These are phyloP conservation scores for Curvularia spicifera DNA, from an alignment of 2,329 filamentous ascomycete genomes.

Conservation along the genomic window DNA sequence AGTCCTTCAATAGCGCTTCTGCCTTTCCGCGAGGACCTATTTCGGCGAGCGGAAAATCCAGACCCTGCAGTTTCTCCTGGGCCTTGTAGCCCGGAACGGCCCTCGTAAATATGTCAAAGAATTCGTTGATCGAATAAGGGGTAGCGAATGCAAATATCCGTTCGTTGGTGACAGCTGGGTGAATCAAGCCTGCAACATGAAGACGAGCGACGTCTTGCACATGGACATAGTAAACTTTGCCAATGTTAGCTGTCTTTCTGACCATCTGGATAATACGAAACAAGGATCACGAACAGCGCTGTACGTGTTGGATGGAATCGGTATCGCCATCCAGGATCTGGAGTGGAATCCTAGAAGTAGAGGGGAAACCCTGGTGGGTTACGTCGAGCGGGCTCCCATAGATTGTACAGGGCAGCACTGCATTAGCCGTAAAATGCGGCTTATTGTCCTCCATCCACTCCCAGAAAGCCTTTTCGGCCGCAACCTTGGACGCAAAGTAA, in stretches of 20 bases:
- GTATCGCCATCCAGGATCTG: constrained; percentile 20
- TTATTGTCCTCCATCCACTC: constrained; percentile 51
- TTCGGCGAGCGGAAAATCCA: constrained; percentile 17
- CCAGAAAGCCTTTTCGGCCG: constrained; percentile 53
- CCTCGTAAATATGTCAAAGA: constrained; percentile 19
- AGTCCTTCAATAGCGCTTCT: constrained; percentile 12
- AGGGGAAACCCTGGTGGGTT: constrained; percentile 23
- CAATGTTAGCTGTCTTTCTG: constrained; percentile 8
- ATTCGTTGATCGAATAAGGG: constrained; percentile 17
- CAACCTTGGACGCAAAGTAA: constrained; percentile 54
- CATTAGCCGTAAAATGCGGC: constrained; percentile 48
- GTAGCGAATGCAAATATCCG: constrained; percentile 23
- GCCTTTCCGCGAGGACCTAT: constrained; percentile 13
- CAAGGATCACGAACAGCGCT: constrained; percentile 15
- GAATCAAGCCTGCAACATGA: constrained; percentile 26
- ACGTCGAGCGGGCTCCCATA: constrained; percentile 21
- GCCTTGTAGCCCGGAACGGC: constrained; percentile 6
- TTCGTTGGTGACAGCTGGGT: constrained; percentile 20
- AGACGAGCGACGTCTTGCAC: constrained; percentile 29
- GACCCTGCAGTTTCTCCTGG: constrained; percentile 11
- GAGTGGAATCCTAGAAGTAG: constrained; percentile 17
- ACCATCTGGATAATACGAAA: neutral
- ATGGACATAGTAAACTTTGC: constrained; percentile 23
- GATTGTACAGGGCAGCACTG: constrained; percentile 25
- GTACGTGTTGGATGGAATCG: constrained; percentile 19